These are phyloP conservation scores for Buddleja alternifolia DNA, from an alignment of 257 asterid genomes.

Conservation along the genomic window DNA sequence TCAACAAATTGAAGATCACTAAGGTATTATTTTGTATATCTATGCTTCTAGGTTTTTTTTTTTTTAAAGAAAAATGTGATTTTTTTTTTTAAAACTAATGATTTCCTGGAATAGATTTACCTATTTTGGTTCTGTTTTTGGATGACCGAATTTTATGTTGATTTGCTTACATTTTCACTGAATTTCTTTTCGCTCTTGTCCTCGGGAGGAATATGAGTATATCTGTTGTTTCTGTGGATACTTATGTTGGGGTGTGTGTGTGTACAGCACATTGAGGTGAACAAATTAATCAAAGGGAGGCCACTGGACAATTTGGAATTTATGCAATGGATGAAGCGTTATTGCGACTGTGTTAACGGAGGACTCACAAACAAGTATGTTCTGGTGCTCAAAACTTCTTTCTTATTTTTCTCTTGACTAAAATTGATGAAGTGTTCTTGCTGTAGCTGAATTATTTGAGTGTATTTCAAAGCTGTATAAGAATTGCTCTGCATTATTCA, in stretches of 20 bases:
- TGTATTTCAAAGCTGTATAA: background rate
- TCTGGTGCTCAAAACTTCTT: background rate
- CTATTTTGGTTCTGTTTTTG: background rate
- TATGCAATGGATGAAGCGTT: slow-evolving; percentile 97
- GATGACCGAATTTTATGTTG: background rate
- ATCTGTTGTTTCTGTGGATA: slow-evolving; percentile 4
- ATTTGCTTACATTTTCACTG: background rate
- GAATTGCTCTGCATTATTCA: background rate
- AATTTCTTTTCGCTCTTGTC: background rate
- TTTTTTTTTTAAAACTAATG: background rate
- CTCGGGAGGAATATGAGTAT: slow-evolving; percentile 6
- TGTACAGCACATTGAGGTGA: slow-evolving; percentile 80
- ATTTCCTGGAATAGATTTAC: background rate
- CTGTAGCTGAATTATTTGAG: background rate
- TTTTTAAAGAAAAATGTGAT: background rate
- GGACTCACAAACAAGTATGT: slow-evolving; percentile 53
- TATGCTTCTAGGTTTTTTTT: background rate
- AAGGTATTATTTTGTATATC: slow-evolving; percentile 53
- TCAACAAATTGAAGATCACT: slow-evolving; percentile 78
- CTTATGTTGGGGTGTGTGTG: slow-evolving; percentile 19
- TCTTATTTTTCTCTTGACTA: background rate
- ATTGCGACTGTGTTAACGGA: slow-evolving; percentile 69
- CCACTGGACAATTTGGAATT: slow-evolving; percentile 88
- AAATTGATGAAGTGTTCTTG: background rate
- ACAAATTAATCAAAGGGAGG: slow-evolving; percentile 85